Conservation (phyloP, 768 basidiomycete species). For the Pholiota microspora region DNA sequence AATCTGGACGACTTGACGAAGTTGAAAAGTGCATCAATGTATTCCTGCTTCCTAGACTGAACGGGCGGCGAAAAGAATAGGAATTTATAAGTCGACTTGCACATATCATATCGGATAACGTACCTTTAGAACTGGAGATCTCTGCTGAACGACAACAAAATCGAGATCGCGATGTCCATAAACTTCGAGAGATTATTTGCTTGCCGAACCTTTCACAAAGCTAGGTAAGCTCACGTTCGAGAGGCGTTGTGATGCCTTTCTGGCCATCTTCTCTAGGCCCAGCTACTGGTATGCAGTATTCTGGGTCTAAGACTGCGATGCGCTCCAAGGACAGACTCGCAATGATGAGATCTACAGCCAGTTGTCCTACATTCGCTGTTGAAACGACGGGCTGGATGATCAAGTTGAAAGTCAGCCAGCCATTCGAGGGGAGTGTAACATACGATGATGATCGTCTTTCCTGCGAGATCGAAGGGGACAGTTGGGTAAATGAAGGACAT, state of each 20-base stretch:
- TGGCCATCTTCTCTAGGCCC: constrained; percentile 65
- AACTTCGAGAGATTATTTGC: constrained; percentile 39
- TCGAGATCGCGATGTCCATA: constrained; percentile 52
- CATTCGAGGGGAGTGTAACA: constrained; percentile 18
- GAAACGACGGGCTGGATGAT: constrained; percentile 65
- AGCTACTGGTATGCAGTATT: constrained; percentile 65
- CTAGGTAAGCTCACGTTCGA: constrained; percentile 58
- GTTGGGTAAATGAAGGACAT: constrained; percentile 38
- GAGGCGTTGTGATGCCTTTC: constrained; percentile 65
- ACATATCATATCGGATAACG: constrained; percentile 4
- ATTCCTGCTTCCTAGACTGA: constrained; percentile 69
- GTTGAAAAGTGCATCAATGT: constrained; percentile 51
- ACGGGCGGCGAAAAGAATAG: constrained; percentile 2
- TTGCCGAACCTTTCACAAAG: not conserved
- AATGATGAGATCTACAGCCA: constrained; percentile 74
- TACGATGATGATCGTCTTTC: constrained; percentile 46
- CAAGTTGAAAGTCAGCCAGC: constrained; percentile 1
- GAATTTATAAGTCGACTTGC: not conserved
- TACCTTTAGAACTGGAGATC: constrained; percentile 79
- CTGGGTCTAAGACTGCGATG: constrained; percentile 63
- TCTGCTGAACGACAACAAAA: constrained; percentile 71
- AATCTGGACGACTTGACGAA: constrained; percentile 55
- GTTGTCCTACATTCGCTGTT: constrained; percentile 77
- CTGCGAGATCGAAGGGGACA: constrained; percentile 23
- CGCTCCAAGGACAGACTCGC: constrained; percentile 57